A percentile compares a stretch with the other conserved stretches of the same genome.
These are phyloP conservation scores for Quercus glauca DNA, from an alignment of 306 rosid species.

Conservation along the genomic window DNA sequence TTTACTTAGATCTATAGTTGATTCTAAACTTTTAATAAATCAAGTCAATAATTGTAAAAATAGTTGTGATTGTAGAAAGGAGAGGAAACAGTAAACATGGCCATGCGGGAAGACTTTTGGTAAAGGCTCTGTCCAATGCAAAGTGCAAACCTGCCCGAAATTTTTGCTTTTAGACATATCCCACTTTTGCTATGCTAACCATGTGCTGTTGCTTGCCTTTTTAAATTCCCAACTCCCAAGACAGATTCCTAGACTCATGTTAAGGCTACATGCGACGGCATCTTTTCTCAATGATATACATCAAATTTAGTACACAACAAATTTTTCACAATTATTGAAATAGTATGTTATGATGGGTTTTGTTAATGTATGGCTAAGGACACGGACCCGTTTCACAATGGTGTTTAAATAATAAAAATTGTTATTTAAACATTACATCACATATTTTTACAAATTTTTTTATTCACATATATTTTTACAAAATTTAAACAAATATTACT, in stretches of 20 bases:
- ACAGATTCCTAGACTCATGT: neutral
- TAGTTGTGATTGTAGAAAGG: neutral
- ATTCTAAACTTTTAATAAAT: too few species aligned
- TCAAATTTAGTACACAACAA: too few species aligned
- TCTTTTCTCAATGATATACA: neutral
- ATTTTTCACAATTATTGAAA: too few species aligned
- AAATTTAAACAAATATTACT: fast-evolving
- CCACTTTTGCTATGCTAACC: neutral
- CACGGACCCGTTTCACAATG: too few species aligned
- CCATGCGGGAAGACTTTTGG: neutral
- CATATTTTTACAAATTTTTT: fast-evolving
- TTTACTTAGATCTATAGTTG: too few species aligned
- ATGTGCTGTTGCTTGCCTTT: neutral
- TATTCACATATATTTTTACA: fast-evolving
- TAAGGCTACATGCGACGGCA: neutral
- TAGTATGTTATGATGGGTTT: too few species aligned
- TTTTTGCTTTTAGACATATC: neutral
- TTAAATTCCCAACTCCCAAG: neutral
- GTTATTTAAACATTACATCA: fast-evolving
- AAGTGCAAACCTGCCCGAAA: neutral
- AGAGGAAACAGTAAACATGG: neutral
- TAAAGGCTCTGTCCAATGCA: neutral
- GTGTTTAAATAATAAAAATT: too few species aligned
- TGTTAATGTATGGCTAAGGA: too few species aligned
- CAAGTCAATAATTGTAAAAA: too few species aligned